Percentiles rank a stretch among this genome's conserved stretches.
Conservation (phyloP, 2,329 filamentous ascomycete genomes). For the Diaporthe sp. region DNA sequence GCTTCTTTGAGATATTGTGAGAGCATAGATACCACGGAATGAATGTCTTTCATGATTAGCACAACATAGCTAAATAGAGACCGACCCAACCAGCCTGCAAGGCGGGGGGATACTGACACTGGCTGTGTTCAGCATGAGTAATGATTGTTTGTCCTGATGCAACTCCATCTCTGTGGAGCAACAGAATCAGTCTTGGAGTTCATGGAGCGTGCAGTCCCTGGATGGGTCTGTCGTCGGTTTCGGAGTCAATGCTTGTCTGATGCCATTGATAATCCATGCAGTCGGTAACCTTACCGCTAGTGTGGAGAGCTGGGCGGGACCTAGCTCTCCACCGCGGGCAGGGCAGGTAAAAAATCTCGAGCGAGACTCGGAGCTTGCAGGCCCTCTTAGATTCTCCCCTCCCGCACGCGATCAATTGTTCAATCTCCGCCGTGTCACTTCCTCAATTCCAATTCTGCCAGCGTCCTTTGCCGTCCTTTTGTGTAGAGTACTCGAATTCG, state of each 20-base stretch:
- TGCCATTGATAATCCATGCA: slow-evolving; percentile 7
- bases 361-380: slow-evolving; percentile 35
- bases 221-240: neutral
- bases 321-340: slow-evolving; percentile 31
- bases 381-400: slow-evolving; percentile 24
- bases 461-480: slow-evolving; percentile 26
- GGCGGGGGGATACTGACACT: neutral
- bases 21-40: slow-evolving; percentile 38
- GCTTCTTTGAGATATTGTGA: slow-evolving; percentile 30
- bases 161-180: neutral
- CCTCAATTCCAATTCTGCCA: slow-evolving; percentile 12
- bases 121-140: neutral
- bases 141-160: neutral
- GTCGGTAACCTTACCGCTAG: slow-evolving; percentile 20
- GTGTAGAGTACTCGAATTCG: slow-evolving; percentile 4
- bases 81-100: neutral
- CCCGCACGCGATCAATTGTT: slow-evolving; percentile 35
- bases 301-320: slow-evolving; percentile 28
- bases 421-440: slow-evolving; percentile 33
- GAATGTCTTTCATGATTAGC: slow-evolving; percentile 17
- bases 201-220: neutral
- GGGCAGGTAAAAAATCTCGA: slow-evolving; percentile 38
- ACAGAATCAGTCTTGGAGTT: neutral
- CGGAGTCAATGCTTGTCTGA: slow-evolving; percentile 3
- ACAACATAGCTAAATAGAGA: slow-evolving; percentile 10